phyloP scores from a whole-genome alignment of 495 filamentous ascomycete species.

The Acidiella bohemica region DNA sequence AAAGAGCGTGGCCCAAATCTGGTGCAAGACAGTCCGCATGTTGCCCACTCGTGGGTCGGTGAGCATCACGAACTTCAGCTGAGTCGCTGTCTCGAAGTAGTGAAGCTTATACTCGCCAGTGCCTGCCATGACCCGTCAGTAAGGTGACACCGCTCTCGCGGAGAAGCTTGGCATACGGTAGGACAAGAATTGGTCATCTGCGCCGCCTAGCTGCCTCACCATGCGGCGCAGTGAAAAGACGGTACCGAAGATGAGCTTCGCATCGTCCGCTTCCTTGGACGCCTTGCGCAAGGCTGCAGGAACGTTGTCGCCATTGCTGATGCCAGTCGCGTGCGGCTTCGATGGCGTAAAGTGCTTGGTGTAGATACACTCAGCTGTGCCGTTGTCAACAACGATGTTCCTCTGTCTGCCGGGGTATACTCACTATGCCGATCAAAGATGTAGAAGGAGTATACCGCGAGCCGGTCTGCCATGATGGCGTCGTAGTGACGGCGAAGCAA shows the following conservation, averaged over 20 bases:
- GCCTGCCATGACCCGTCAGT: not conserved
- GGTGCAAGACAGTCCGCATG: slow-evolving; percentile 84
- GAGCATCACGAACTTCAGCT: slow-evolving; percentile 90
- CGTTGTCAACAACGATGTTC: slow-evolving; percentile 5
- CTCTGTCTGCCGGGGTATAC: slow-evolving; percentile 14
- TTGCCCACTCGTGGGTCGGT: slow-evolving; percentile 81
- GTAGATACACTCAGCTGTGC: slow-evolving; percentile 93
- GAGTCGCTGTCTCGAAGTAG: slow-evolving; percentile 95
- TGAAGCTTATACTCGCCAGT: slow-evolving; percentile 95
- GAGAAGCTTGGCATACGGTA: slow-evolving; percentile 3
- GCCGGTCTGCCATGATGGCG: too few species aligned
- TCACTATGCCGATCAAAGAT: slow-evolving; percentile 97
- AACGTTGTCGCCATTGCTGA: slow-evolving; percentile 24
- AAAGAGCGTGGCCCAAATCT: slow-evolving; percentile 96
- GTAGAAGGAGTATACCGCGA: slow-evolving; percentile 94
- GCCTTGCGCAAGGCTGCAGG: slow-evolving; percentile 23
- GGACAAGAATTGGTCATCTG: slow-evolving; percentile 55
- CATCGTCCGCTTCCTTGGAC: slow-evolving; percentile 66
- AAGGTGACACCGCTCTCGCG: too few species aligned
- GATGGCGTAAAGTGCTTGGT: slow-evolving; percentile 57
- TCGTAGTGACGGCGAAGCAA: too few species aligned
- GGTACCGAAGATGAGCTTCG: slow-evolving; percentile 92
- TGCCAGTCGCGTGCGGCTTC: slow-evolving; percentile 17
- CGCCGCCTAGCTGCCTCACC: slow-evolving; percentile 84
- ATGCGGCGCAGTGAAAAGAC: slow-evolving; percentile 94